Evolutionary conservation across 73 alveolate species (phyloP).

Genomic region (Paramecium pentaurelia): DNA sequence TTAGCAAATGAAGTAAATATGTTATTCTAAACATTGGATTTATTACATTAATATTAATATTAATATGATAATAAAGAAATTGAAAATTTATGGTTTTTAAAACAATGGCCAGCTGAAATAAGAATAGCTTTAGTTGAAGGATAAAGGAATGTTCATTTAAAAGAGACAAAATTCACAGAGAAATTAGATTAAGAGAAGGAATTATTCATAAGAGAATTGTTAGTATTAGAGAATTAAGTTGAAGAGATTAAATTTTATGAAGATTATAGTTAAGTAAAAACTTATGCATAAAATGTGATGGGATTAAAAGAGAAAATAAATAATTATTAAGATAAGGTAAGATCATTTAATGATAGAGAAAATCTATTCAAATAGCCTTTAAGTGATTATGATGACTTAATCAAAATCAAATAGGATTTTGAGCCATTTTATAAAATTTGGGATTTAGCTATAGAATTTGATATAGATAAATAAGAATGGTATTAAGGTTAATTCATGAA

Average conservation of each 20-base stretch:
- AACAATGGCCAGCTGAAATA: slow-evolving; percentile 72
- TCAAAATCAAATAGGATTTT: slow-evolving; percentile 66
- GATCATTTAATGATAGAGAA: slow-evolving; percentile 84
- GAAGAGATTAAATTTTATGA: slow-evolving; percentile 76
- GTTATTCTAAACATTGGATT: background rate
- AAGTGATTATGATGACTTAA: slow-evolving; percentile 77
- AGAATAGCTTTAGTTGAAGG: slow-evolving; percentile 74
- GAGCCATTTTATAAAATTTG: slow-evolving; percentile 79
- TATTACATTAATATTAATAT: background rate
- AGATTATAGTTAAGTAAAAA: slow-evolving; percentile 64
- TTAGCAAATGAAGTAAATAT: background rate
- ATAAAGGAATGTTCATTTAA: slow-evolving; percentile 61
- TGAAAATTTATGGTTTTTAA: slow-evolving; percentile 8
- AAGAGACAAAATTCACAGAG: slow-evolving; percentile 76
- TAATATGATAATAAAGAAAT: slow-evolving; percentile 18
- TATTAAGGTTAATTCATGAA: slow-evolving; percentile 59
- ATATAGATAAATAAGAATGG: slow-evolving; percentile 70
- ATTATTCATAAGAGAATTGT: slow-evolving; percentile 65
- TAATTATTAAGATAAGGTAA: slow-evolving; percentile 68
- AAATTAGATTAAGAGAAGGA: slow-evolving; percentile 81
- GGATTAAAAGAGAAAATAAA: slow-evolving; percentile 67
- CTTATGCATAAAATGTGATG: slow-evolving; percentile 65
- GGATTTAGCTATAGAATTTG: slow-evolving; percentile 74
- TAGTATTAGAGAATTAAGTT: slow-evolving; percentile 55
- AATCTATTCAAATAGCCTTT: slow-evolving; percentile 64